phyloP scores from a whole-genome alignment of 2,329 filamentous ascomycete species.

The Thermoascus crustaceus region DNA sequence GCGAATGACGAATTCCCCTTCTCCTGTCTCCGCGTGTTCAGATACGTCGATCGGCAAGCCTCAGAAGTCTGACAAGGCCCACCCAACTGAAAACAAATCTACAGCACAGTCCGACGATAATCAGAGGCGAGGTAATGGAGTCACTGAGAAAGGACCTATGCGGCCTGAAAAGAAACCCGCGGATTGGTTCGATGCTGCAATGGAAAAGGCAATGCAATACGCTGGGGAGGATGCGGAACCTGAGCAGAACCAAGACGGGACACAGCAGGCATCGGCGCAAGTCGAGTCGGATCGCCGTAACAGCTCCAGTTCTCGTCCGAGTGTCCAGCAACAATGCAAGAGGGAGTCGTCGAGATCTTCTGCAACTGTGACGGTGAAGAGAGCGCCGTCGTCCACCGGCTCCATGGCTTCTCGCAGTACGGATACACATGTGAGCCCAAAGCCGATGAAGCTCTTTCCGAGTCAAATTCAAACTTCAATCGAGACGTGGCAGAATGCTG shows the following conservation, averaged over 20 bases:
- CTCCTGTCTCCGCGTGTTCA: constrained; percentile 27
- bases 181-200: constrained; percentile 28
- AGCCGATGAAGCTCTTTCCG: constrained; percentile 7
- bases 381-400: constrained; percentile 16
- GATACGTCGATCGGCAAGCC: constrained; percentile 21
- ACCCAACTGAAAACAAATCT: constrained; percentile 17
- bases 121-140: no score
- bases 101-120: constrained; percentile 18
- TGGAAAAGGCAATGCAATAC: constrained; percentile 22
- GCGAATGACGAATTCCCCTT: constrained; percentile 33
- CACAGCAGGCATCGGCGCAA: constrained; percentile 1
- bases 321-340: no score
- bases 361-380: constrained; percentile 8
- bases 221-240: constrained; percentile 12
- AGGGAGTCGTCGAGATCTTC: no score
- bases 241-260: constrained; percentile 2
- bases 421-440: constrained; percentile 19
- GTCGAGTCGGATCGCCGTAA: not conserved
- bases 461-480: constrained; percentile 12
- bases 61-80: constrained; percentile 12
- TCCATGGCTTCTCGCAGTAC: constrained; percentile 18
- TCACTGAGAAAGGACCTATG: no score
- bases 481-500: constrained; percentile 13
- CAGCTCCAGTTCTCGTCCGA: not conserved
- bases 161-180: constrained; percentile 5